Evolutionary conservation across 1,284 basidiomycete species (phyloP).

Genomic region (Bondarzewia mesenterica): DNA sequence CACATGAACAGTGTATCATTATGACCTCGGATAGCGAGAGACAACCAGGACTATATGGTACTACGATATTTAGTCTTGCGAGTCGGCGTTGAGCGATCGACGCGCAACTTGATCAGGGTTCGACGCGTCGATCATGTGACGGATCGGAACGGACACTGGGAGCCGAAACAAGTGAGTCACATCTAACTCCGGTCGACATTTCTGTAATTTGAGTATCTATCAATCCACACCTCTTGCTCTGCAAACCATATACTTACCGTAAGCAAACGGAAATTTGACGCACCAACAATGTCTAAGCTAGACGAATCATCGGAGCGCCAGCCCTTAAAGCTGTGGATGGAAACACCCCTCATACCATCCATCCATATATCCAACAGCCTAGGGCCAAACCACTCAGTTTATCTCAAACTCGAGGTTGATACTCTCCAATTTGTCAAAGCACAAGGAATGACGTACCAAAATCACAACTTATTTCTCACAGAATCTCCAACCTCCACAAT

Average conservation of each 20-base stretch:
- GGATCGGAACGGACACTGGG: too few species aligned
- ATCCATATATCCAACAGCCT: conserved; percentile 42
- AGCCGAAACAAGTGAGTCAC: too few species aligned
- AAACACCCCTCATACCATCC: conserved; percentile 59
- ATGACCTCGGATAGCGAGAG: too few species aligned
- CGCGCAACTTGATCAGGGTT: not conserved
- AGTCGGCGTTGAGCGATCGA: too few species aligned
- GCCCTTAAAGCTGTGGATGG: conserved; percentile 13
- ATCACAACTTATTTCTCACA: conserved; percentile 19
- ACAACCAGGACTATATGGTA: too few species aligned
- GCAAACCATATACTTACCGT: too few species aligned
- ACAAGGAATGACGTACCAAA: not conserved
- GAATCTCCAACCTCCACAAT: conserved; percentile 65
- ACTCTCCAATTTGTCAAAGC: not conserved
- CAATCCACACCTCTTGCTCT: too few species aligned
- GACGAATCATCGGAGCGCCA: not conserved
- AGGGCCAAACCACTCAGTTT: conserved; percentile 35
- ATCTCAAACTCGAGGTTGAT: conserved; percentile 61
- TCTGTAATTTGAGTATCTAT: too few species aligned
- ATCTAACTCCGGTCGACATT: too few species aligned
- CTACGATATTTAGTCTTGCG: too few species aligned
- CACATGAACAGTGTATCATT: too few species aligned
- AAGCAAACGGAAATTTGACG: too few species aligned
- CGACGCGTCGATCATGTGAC: not conserved
- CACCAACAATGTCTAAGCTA: not conserved